phyloP scores from a whole-genome alignment of 2,329 filamentous ascomycete species.

The Dothiorella sarmentorum region DNA sequence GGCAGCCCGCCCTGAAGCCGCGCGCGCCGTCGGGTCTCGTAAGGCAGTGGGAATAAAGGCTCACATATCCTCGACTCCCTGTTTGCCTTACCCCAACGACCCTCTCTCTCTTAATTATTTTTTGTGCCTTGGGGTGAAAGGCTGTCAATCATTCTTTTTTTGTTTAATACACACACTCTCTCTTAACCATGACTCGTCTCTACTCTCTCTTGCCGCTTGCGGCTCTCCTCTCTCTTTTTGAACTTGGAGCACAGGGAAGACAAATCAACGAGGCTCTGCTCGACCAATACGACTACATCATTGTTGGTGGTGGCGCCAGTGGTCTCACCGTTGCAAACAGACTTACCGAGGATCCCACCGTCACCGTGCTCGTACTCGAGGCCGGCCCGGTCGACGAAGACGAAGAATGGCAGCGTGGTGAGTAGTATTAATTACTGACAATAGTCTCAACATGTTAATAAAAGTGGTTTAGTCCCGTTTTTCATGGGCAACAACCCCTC shows the following conservation, averaged over 20 bases:
- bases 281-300: constrained; percentile 11
- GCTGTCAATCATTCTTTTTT: neutral
- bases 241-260: neutral
- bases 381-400: constrained; percentile 28
- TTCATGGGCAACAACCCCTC: constrained; percentile 19
- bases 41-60: neutral
- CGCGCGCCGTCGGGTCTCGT: neutral
- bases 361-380: constrained; percentile 30
- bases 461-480: no score
- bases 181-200: constrained; percentile 8
- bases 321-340: constrained; percentile 26
- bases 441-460: no score
- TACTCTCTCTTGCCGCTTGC: constrained; percentile 8
- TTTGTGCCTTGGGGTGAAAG: neutral
- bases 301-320: constrained; percentile 17
- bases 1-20: neutral
- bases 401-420: constrained; percentile 21
- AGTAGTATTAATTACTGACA: no score
- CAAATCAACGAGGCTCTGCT: constrained; percentile 8
- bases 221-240: constrained; percentile 1
- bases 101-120: constrained; percentile 13
- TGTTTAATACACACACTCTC: no score
- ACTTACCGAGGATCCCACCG: constrained; percentile 28
- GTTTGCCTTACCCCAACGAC: neutral
- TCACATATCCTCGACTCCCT: neutral